Conservation (phyloP, 768 basidiomycete genomes). For the Calocera cornea region DNA sequence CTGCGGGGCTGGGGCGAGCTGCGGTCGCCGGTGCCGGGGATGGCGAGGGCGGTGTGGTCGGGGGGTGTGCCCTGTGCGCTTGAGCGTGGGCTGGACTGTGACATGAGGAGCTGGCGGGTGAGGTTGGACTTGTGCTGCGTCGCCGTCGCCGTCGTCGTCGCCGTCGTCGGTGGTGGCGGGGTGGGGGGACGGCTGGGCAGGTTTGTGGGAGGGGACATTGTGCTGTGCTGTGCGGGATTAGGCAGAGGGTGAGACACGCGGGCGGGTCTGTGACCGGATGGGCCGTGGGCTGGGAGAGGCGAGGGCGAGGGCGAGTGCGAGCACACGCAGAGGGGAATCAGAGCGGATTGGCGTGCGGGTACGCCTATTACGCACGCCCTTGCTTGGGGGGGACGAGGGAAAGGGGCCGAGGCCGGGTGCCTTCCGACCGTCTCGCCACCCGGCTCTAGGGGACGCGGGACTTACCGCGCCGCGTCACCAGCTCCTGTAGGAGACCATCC, state of each 20-base stretch:
- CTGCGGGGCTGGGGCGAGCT: background rate
- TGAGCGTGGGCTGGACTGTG: background rate
- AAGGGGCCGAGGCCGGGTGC: too few relatives aligned
- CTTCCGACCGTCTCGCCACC: too few relatives aligned
- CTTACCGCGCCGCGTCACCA: too few relatives aligned
- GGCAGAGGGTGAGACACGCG: background rate
- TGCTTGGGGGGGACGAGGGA: too few relatives aligned
- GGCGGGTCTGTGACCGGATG: background rate
- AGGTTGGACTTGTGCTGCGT: background rate
- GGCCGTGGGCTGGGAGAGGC: background rate
- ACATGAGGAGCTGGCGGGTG: slow-evolving; percentile 1
- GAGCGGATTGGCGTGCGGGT: background rate
- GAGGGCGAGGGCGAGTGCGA: background rate
- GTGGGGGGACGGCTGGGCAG: background rate
- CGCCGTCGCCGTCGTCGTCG: background rate
- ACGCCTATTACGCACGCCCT: background rate
- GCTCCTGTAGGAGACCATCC: too few relatives aligned
- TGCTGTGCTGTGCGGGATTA: background rate
- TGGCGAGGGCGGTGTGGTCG: background rate
- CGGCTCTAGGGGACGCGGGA: too few relatives aligned
- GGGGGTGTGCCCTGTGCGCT: background rate
- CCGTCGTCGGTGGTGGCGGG: background rate
- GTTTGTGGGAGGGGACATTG: background rate
- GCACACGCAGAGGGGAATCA: background rate
- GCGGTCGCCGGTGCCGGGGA: background rate